Percentiles rank a stretch among this genome's conserved stretches.
These are phyloP conservation scores for Jackrogersella minutella DNA, from an alignment of 495 filamentous ascomycete genomes.

Conservation along the genomic window DNA sequence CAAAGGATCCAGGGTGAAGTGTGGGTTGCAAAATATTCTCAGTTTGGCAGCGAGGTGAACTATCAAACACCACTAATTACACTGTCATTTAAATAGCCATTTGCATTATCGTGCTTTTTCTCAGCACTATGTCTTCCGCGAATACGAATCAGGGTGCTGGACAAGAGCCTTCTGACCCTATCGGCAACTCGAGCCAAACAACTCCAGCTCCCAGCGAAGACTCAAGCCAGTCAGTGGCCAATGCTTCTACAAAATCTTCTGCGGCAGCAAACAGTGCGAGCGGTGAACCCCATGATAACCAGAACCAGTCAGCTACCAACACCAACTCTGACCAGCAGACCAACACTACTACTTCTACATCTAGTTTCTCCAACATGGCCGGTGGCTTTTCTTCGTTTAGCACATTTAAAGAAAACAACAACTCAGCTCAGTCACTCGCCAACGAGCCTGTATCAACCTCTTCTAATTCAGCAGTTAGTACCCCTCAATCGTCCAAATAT, in stretches of 20 bases:
- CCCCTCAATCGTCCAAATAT: not conserved
- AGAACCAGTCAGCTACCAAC: not conserved
- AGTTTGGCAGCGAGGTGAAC: no score
- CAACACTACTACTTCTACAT: not conserved
- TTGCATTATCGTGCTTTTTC: not conserved
- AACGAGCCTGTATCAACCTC: not conserved
- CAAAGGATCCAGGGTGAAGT: not conserved
- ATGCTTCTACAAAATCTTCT: not conserved
- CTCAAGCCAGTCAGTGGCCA: not conserved
- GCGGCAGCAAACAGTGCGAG: not conserved
- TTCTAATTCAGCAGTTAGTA: not conserved
- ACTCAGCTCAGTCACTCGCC: not conserved
- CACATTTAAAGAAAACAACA: not conserved
- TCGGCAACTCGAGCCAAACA: not conserved
- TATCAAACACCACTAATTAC: no score
- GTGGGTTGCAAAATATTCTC: not conserved
- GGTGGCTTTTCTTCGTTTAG: not conserved
- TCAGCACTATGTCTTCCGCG: not conserved
- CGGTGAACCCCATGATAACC: not conserved
- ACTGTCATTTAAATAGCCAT: not conserved
- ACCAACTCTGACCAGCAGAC: not conserved
- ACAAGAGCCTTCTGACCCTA: not conserved
- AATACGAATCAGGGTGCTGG: slow-evolving; percentile 10
- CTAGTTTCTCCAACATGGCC: not conserved
- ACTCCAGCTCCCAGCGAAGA: not conserved